A percentile compares a stretch with the other conserved stretches of the same genome.
These are phyloP conservation scores for Lentinula novae-zelandiae DNA, from an alignment of 1,284 basidiomycete genomes.

Conservation along the genomic window DNA sequence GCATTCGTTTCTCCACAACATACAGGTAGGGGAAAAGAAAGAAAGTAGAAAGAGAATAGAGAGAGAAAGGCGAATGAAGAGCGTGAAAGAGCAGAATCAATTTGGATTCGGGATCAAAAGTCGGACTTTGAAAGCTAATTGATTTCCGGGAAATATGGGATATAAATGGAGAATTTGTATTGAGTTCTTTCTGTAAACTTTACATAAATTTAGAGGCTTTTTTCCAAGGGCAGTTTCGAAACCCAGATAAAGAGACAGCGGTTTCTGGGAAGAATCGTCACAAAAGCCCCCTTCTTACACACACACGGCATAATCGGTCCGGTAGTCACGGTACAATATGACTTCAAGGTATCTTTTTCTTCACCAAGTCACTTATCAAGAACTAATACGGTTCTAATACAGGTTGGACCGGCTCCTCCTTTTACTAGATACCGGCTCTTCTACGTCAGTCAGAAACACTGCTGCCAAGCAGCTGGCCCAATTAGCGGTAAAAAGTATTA, in stretches of 20 bases:
- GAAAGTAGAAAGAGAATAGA: not conserved
- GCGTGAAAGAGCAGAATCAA: not conserved
- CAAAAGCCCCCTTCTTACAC: conserved; percentile 14
- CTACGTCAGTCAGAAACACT: conserved; percentile 79
- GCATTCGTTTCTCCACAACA: conserved; percentile 17
- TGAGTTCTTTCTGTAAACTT: not conserved
- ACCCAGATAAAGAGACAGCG: conserved; percentile 5
- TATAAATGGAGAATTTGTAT: not conserved
- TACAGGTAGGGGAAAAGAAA: not conserved
- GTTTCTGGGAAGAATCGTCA: conserved; percentile 10
- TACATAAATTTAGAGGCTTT: not conserved
- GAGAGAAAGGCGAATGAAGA: not conserved
- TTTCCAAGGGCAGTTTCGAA: not conserved
- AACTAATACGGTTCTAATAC: conserved; percentile 4
- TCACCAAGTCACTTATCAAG: not conserved
- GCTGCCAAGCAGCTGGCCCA: conserved; percentile 93
- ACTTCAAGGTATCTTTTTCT: conserved; percentile 55
- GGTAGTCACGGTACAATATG: conserved; percentile 37
- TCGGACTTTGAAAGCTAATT: conserved; percentile 1
- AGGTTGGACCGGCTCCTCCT: conserved; percentile 92
- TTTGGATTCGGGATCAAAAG: conserved; percentile 6
- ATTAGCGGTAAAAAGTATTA: conserved; percentile 79
- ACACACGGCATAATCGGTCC: conserved; percentile 12
- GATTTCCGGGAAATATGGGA: not conserved
- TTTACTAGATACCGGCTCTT: conserved; percentile 88